Percentiles rank a stretch among this genome's conserved stretches.
Conservation (phyloP, 2,329 filamentous ascomycete species). For the Trichoderma cornu-damae region DNA sequence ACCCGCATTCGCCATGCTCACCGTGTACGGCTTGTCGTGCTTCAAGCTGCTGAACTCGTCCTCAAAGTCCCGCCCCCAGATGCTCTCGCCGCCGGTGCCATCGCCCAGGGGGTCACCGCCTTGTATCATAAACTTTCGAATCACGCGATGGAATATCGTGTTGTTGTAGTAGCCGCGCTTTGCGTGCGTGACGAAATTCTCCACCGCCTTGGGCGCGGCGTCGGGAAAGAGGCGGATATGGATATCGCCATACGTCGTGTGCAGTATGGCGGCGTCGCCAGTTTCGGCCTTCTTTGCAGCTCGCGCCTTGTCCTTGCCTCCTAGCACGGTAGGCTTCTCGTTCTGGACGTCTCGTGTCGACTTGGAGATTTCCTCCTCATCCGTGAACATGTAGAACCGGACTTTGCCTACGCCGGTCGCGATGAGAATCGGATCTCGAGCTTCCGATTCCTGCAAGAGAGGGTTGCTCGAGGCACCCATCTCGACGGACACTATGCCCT, state of each 20-base stretch:
- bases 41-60: slow-evolving; percentile 89
- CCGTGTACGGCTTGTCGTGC: slow-evolving; percentile 93
- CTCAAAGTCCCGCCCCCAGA: slow-evolving; percentile 92
- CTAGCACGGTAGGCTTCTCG: slow-evolving; percentile 72
- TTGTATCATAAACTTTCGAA: slow-evolving; percentile 99
- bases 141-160: slow-evolving; percentile 95
- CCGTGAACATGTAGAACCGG: slow-evolving; percentile 97
- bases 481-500: slow-evolving; percentile 85
- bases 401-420: slow-evolving; percentile 79
- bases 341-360: slow-evolving; percentile 88
- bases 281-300: slow-evolving; percentile 59
- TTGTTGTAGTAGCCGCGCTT: slow-evolving; percentile 93
- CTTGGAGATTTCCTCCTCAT: slow-evolving; percentile 77
- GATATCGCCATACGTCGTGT: slow-evolving; percentile 92
- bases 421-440: slow-evolving; percentile 82
- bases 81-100: slow-evolving; percentile 78
- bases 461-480: slow-evolving; percentile 97
- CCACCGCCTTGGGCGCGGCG: slow-evolving; percentile 87
- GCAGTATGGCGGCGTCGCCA: slow-evolving; percentile 75
- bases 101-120: slow-evolving; percentile 92
- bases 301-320: slow-evolving; percentile 48
- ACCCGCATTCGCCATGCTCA: slow-evolving; percentile 97
- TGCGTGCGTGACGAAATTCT: slow-evolving; percentile 93
- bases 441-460: slow-evolving; percentile 84
- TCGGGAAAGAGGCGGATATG: slow-evolving; percentile 89